Base-by-base conservation (phyloP, 805 yeast genomes). In the Suhomyces pyralidae region DNA sequence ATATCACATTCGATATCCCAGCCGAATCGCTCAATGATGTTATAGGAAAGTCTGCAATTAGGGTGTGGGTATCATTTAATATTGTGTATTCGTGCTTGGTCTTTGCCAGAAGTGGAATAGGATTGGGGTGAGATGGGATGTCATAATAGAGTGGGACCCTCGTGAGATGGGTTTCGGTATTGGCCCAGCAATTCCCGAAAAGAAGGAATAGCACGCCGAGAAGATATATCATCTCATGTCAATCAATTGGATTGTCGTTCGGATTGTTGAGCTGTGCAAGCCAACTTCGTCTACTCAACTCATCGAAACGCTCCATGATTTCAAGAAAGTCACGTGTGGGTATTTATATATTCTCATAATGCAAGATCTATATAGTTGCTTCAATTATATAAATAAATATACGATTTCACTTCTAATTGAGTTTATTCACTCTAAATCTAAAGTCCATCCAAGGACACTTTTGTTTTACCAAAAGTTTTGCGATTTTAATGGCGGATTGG, bases 101-200 rank as follows among this genome's bases (percentile, higher is more conserved):
- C 36, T 30, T 14, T 24, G 15, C 14, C 9, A 14, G 12, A n/a
- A 48, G 17, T 26, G 49, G 32, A 17, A 50, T 24, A 9, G 45
- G 30, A 15, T 40, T 36, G 10, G 52, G 52, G 45, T 55, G 58
- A 17, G 61, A 48, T 3, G 74, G 72, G 10, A 73, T 63, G 42
- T 70, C 62, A 57, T 64, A 75, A 57, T 73, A 68, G 32, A 69
- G 62, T 0, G 79, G 79, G 0, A 74, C 56, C 34, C 52, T 49
- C 28, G 73, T 45, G 15, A 70, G 48, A 25, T 62, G 58, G 1
- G 76, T 65, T 53, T 75, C 80, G 1, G 80, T 75, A 49, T 75
- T 75, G 28, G 74, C 77, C 38, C 50, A 12, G 26, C 54, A 54
- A 19, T 36, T 36, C 6, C 32, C 40, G 5, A 45, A 14, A 9